Evolutionary conservation across 2,329 filamentous ascomycete genomes (phyloP).

Genomic region (Trichoderma guizhouense): DNA sequence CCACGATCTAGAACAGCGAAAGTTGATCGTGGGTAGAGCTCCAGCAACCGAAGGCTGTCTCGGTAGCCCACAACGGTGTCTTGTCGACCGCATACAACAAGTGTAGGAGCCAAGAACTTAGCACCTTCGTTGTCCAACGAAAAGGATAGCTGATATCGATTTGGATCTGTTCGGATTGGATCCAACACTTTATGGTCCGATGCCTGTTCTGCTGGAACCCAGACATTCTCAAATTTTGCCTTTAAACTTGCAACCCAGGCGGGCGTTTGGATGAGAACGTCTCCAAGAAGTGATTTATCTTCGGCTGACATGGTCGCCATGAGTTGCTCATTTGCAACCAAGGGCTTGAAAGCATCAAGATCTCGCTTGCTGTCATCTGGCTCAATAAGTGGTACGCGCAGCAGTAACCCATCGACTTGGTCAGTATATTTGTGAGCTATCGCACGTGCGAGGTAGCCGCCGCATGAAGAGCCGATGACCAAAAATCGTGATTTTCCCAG

Average conservation of each 20-base stretch:
- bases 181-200: neutral
- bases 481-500: slow-evolving; percentile 8
- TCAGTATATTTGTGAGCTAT: slow-evolving; percentile 12
- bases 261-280: slow-evolving; percentile 16
- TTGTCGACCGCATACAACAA: slow-evolving; percentile 18
- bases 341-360: slow-evolving; percentile 8
- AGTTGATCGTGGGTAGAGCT: slow-evolving; percentile 18
- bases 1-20: slow-evolving; percentile 19
- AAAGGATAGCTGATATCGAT: slow-evolving; percentile 12
- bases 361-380: slow-evolving; percentile 11
- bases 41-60: slow-evolving; percentile 17
- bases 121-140: neutral
- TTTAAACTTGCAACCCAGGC: slow-evolving; percentile 10
- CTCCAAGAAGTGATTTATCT: slow-evolving; percentile 15
- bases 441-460: slow-evolving; percentile 19
- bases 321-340: slow-evolving; percentile 13
- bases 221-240: slow-evolving; percentile 8
- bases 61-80: slow-evolving; percentile 18
- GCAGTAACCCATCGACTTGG: slow-evolving; percentile 18
- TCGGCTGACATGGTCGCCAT: neutral
- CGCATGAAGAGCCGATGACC: slow-evolving; percentile 19
- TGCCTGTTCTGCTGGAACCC: neutral
- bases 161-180: slow-evolving; percentile 13
- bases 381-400: slow-evolving; percentile 20
- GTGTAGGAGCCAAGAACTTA: slow-evolving; percentile 17